Evolutionary conservation across 2,329 filamentous ascomycete genomes (phyloP).

Genomic region (Zymoseptoria pseudotritici): DNA sequence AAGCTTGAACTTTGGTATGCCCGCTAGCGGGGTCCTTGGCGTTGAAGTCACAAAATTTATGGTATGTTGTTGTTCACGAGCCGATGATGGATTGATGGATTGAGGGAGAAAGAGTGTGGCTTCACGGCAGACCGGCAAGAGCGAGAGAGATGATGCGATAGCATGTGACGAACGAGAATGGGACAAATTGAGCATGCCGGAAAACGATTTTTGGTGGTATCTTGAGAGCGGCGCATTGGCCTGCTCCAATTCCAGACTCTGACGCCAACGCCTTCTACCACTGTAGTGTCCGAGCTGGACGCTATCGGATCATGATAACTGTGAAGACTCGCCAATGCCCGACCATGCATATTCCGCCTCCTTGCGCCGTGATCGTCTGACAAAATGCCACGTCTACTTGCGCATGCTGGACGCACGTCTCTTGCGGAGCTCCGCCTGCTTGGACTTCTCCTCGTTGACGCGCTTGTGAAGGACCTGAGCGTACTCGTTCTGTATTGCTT

Average conservation of each 20-base stretch:
- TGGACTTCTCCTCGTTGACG: slow-evolving; percentile 89
- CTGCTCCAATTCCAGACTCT: slow-evolving; percentile 5
- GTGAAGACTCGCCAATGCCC: slow-evolving; percentile 5
- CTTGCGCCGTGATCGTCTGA: slow-evolving; percentile 9
- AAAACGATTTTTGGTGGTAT: slow-evolving; percentile 12
- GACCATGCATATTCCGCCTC: slow-evolving; percentile 12
- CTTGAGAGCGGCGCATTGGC: slow-evolving; percentile 9
- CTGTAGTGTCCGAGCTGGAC: slow-evolving; percentile 1
- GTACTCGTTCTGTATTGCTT: slow-evolving; percentile 77
- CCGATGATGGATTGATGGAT: background rate
- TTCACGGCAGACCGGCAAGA: background rate
- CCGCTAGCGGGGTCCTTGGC: background rate
- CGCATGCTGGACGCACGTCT: slow-evolving; percentile 90
- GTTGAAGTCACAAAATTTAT: background rate
- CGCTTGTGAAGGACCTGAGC: slow-evolving; percentile 93
- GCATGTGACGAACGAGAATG: background rate
- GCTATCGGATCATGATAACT: slow-evolving; percentile 5
- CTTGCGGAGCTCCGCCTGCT: slow-evolving; percentile 92
- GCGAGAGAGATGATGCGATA: background rate
- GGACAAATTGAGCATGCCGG: background rate
- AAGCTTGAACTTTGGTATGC: background rate
- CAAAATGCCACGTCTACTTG: slow-evolving; percentile 49
- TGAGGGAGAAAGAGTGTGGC: background rate
- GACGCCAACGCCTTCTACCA: slow-evolving; percentile 5
- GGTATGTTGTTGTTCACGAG: background rate